phyloP scores from a whole-genome alignment of 2,329 filamentous ascomycete species.

The Dryadomyces quercus-mongolicae region DNA sequence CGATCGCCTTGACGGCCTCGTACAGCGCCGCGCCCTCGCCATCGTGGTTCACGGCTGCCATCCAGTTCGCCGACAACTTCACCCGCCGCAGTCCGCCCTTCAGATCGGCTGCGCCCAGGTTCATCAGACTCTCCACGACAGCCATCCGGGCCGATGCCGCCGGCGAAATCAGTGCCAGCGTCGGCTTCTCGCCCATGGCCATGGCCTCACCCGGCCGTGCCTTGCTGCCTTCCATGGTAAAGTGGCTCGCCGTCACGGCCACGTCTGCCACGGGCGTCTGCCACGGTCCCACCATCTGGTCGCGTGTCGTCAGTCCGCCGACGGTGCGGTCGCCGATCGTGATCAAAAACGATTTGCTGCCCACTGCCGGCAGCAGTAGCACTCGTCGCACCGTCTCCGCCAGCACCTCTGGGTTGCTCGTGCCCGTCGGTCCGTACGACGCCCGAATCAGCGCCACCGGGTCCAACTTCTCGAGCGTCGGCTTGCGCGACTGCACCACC shows the following conservation, averaged over 20 bases:
- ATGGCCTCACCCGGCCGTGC: constrained; percentile 85
- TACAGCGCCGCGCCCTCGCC: constrained; percentile 89
- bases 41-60: constrained; percentile 89
- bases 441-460: constrained; percentile 51
- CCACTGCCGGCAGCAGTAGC: constrained; percentile 74
- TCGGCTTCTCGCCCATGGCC: constrained; percentile 90
- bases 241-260: constrained; percentile 77
- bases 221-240: constrained; percentile 53
- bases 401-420: constrained; percentile 39
- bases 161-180: constrained; percentile 77
- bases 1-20: constrained; percentile 85
- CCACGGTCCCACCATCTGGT: constrained; percentile 96
- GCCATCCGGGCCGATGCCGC: constrained; percentile 92
- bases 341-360: constrained; percentile 95
- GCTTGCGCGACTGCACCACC: constrained; percentile 57
- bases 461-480: constrained; percentile 61
- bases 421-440: constrained; percentile 42
- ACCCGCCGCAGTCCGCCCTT: constrained; percentile 58
- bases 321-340: constrained; percentile 92
- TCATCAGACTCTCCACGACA: constrained; percentile 86
- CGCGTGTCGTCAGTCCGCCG: constrained; percentile 74
- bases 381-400: constrained; percentile 66
- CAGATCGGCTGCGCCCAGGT: constrained; percentile 67
- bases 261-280: constrained; percentile 90
- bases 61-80: constrained; percentile 94